phyloP scores from a whole-genome alignment of 257 asterid species.

The Plantago major region DNA sequence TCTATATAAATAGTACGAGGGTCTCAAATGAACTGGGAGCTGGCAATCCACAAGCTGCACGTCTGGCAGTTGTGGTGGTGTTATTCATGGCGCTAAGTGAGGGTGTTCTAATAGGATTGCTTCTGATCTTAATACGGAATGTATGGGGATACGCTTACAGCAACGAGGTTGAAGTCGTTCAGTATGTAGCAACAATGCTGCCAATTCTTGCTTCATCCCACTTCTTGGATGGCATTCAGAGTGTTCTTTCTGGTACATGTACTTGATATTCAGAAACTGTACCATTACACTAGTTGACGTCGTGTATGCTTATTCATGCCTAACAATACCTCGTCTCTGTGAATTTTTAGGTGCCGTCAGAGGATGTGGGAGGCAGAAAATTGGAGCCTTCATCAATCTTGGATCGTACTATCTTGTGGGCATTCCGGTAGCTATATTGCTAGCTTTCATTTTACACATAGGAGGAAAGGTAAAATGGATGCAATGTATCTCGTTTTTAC shows the following conservation, averaged over 20 bases:
- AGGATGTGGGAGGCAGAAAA: slow-evolving; percentile 80
- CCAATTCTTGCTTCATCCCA: slow-evolving; percentile 76
- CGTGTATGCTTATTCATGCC: neutral
- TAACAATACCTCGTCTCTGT: neutral
- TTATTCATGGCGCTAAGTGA: slow-evolving; percentile 41
- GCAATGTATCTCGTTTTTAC: neutral
- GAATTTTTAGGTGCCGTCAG: slow-evolving; percentile 49
- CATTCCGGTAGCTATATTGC: slow-evolving; percentile 53
- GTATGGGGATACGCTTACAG: slow-evolving; percentile 74
- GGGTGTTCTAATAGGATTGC: slow-evolving; percentile 42
- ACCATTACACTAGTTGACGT: neutral
- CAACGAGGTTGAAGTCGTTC: slow-evolving; percentile 54
- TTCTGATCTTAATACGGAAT: slow-evolving; percentile 44
- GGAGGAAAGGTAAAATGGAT: slow-evolving; percentile 58
- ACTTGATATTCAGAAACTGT: neutral
- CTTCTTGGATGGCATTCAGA: slow-evolving; percentile 68
- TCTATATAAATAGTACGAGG: slow-evolving; percentile 50
- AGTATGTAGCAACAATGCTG: slow-evolving; percentile 60
- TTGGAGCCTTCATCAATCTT: slow-evolving; percentile 78
- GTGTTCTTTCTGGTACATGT: slow-evolving; percentile 71
- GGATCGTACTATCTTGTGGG: slow-evolving; percentile 88
- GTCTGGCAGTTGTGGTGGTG: slow-evolving; percentile 53
- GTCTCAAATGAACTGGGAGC: slow-evolving; percentile 85
- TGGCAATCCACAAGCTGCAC: slow-evolving; percentile 57
- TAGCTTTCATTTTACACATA: slow-evolving; percentile 56